These are phyloP conservation scores for Pseudogymnoascus destructans DNA, from an alignment of 2,329 filamentous ascomycete species.

Conservation along the genomic window DNA sequence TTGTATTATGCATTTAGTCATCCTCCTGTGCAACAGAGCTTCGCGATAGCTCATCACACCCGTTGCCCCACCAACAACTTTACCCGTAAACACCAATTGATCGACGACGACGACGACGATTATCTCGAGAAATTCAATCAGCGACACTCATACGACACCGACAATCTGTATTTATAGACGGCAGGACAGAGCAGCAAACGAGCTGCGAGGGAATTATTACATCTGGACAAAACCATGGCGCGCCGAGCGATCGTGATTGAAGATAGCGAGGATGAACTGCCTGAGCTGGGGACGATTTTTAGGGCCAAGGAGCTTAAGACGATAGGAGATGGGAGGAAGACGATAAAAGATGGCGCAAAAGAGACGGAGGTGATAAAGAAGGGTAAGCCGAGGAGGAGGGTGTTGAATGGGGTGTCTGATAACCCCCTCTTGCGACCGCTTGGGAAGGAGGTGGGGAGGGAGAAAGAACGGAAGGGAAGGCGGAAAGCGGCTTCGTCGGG, in stretches of 20 bases:
- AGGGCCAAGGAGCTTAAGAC: neutral
- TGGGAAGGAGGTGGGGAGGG: neutral
- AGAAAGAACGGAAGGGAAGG: slow-evolving; percentile 1
- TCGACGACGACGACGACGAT: neutral
- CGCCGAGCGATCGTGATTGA: neutral
- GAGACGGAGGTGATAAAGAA: slow-evolving; percentile 12
- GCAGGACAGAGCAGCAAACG: neutral
- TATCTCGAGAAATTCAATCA: neutral
- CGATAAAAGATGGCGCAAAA: neutral
- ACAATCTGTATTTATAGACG: neutral
- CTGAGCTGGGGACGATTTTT: slow-evolving; percentile 14
- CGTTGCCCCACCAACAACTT: neutral
- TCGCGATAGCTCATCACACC: neutral
- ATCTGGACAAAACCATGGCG: neutral
- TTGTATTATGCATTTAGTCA: too few species aligned
- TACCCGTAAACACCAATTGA: neutral
- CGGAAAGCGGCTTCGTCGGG: neutral
- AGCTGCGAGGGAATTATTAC: neutral
- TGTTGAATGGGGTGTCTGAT: slow-evolving; percentile 17
- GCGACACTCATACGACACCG: neutral
- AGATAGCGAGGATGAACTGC: slow-evolving; percentile 19
- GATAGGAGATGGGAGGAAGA: neutral
- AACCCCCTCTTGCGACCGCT: slow-evolving; percentile 20
- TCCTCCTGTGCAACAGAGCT: too few species aligned
- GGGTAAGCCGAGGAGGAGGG: slow-evolving; percentile 17